Evolutionary conservation across 805 yeast genomes (phyloP), one percentile per base, ranked within the genome.

Genomic region (Spathaspora arborariae): DNA sequence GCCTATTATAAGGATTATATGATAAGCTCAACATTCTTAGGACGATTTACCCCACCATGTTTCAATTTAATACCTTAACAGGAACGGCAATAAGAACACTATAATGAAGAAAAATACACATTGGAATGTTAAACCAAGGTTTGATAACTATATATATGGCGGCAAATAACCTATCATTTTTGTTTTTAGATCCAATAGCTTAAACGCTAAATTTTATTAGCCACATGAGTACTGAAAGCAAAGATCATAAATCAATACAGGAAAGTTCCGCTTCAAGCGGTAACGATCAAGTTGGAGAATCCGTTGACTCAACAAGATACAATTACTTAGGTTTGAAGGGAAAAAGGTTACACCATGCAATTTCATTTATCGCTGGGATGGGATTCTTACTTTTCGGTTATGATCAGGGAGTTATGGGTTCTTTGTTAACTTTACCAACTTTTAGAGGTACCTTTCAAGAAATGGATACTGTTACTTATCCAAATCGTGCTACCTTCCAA

Each of bases 301-400:
- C n/a, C 13, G 22, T 30, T 11, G 44, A n/a, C 26, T 16, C 34
- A 30, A 15, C 24, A 7, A 16, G 13, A 21, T 40, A 45, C 30
- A 35, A 24, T 9, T 45, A 38, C 38, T 21, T 45, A 13, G 48
- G 48, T 2, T 24, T 45, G 27, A 41, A 21, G 16, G 48, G 48
- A 15, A 16, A 24, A n/a, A 35, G 20, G 9, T 41, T 45, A 24
- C 26, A 45, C 33, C 20, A 27, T 26, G 49, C 51, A 5, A 43
- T 55, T 27, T 44, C 60, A 1, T 20, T 39, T 22, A 34, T 55
- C 18, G 63, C 68, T 51, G 56, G 55, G 52, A 63, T 75, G 33
- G 89, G 86, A 1, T 84, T 84, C 62, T 74, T 81, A 7, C 72
- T 85, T 45, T 85, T 85, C 56, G 92, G 92, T 47, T 85, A 84